Base-by-base conservation (phyloP, 23 red algal species). In the Pyropia yezoensis region DNA sequence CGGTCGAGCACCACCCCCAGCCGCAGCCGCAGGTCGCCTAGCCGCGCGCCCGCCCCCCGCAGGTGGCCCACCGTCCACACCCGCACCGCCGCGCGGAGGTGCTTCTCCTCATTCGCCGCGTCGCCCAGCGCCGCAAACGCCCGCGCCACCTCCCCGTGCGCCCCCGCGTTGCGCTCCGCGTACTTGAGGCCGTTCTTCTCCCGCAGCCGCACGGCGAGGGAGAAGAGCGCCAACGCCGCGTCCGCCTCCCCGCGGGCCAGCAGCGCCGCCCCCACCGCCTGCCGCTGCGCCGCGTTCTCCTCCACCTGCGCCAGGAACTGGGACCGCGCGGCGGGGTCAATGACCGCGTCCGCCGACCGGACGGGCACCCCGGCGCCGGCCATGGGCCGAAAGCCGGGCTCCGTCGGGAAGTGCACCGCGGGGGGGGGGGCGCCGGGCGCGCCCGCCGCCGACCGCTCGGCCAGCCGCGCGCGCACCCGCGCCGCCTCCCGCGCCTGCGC, bases 161-260 rank as follows among this genome's bases (percentile, higher is more conserved):
- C 71, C 22, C 73, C 69, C 54, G 85, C 85, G 7, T 76, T 80
- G 18, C 64, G 65, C 57, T 76, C 71, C 26, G 85, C 59, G 59
- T 62, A 69, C 58, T 76, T 76, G 18, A 90, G 72, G 14, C 85
- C 85, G 50, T 90, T 90, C 15, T 79, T 72, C 69, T 90, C 85
- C 1, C 85, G 57, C 29, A 90, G 33, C 59, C 74, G 73, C 23
- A 90, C 70, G 11, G 85, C 77, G 15, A 90, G 51, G 1, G 69
- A 77, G 62, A 80, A 90, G 18, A 90, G 16, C 50, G 85, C 85
- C 3, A 90, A 33, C 33, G 85, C 85, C 11, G 76, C 85, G 52
- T 90, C 85, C 39, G 78, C 73, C 17, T 75, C 61, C 0, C 74
- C 85, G 13, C 75, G 85, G 0, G 62, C 73, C 27, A 90, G 74